A percentile compares a stretch with the other conserved stretches of the same genome.
phyloP scores from a whole-genome alignment of 805 yeast genomes.

The Spathaspora hagerdaliae region DNA sequence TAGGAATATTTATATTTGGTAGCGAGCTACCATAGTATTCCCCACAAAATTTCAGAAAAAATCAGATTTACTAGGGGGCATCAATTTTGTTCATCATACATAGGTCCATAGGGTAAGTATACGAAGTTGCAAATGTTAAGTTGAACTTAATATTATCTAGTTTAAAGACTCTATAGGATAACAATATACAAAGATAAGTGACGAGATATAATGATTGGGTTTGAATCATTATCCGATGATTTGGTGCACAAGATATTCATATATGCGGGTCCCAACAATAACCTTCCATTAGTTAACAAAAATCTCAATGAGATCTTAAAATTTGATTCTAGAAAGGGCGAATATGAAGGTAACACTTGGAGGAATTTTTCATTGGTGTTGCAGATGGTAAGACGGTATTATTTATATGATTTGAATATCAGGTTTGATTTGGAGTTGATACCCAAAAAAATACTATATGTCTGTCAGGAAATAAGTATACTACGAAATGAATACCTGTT shows the following conservation, averaged over 20 bases:
- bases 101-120: too few species aligned
- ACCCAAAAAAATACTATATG: too few species aligned
- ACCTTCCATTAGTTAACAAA: slow-evolving; percentile 32
- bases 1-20: too few species aligned
- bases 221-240: slow-evolving; percentile 36
- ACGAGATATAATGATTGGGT: background rate
- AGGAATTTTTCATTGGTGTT: slow-evolving; percentile 12
- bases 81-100: too few species aligned
- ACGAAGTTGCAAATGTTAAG: too few species aligned
- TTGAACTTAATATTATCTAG: too few species aligned
- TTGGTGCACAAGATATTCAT: slow-evolving; percentile 36
- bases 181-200: background rate
- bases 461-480: too few species aligned
- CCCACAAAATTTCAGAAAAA: too few species aligned
- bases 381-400: slow-evolving; percentile 20
- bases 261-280: slow-evolving; percentile 30
- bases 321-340: slow-evolving; percentile 6
- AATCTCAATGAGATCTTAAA: slow-evolving; percentile 16
- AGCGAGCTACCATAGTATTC: too few species aligned
- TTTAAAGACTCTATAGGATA: too few species aligned
- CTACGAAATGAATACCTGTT: too few species aligned
- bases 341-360: slow-evolving; percentile 13
- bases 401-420: slow-evolving; percentile 16
- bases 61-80: too few species aligned
- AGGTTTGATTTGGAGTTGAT: slow-evolving; percentile 7